phyloP scores from a whole-genome alignment of 306 rosid species.

The Arachis hypogaea region DNA sequence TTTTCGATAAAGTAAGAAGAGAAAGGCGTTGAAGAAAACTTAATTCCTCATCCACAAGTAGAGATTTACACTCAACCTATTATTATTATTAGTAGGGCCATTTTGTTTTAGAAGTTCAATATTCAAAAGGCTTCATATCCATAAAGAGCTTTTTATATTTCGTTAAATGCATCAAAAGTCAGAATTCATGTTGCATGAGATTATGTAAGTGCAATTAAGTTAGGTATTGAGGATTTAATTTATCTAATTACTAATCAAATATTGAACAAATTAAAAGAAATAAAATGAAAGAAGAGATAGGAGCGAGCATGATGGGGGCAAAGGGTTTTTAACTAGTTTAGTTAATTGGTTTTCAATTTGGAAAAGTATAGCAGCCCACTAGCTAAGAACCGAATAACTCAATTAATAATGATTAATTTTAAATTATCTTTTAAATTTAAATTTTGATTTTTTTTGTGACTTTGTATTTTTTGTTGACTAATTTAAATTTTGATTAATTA shows the following conservation, averaged over 20 bases:
- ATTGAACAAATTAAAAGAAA: background rate
- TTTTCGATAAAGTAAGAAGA: conserved; percentile 30
- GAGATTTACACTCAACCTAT: conserved; percentile 41
- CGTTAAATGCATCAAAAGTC: conserved; percentile 26
- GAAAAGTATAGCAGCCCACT: too few species aligned
- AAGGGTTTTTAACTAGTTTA: conserved; percentile 35
- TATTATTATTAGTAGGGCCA: conserved; percentile 30
- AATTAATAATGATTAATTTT: too few species aligned
- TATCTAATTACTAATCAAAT: conserved; percentile 6
- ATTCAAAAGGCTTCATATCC: background rate
- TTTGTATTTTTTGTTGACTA: too few species aligned
- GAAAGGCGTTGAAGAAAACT: conserved; percentile 36
- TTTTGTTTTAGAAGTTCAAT: conserved; percentile 1
- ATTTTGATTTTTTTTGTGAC: too few species aligned
- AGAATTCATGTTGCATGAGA: conserved; percentile 2
- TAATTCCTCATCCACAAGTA: conserved; percentile 8
- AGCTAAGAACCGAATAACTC: too few species aligned
- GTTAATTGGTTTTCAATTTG: conserved; percentile 10
- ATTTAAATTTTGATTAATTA: too few species aligned
- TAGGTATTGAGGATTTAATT: conserved; percentile 14
- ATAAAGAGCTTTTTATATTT: background rate
- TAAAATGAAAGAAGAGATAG: background rate
- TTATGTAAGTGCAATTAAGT: conserved; percentile 29
- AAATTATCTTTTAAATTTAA: too few species aligned
- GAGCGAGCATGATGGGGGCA: background rate